Conservation (phyloP, 352 stramenopile genomes). For the Aphanomyces astaci region DNA sequence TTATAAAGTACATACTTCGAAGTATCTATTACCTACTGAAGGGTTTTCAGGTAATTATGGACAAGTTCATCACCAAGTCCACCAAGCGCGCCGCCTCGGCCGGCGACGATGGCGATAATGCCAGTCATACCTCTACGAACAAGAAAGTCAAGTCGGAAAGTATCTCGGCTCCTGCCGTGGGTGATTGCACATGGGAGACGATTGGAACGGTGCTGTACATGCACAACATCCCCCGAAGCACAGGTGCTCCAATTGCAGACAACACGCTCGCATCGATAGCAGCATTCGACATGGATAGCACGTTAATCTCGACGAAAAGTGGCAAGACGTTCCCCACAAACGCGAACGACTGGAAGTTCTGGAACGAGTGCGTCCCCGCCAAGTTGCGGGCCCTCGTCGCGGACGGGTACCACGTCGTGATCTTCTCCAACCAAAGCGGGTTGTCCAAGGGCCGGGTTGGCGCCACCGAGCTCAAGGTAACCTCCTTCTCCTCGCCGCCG, state of each 20-base stretch:
- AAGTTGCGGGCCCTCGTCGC: constrained; percentile 41
- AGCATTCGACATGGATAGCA: constrained; percentile 82
- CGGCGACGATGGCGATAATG: background rate
- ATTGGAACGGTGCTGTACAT: background rate
- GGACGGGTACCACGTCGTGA: constrained; percentile 47
- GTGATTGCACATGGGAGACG: background rate
- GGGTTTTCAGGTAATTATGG: background rate
- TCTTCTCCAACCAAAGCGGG: constrained; percentile 83
- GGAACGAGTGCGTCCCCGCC: constrained; percentile 47
- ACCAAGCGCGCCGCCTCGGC: background rate
- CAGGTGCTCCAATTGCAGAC: background rate
- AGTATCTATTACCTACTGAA: background rate
- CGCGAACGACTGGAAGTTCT: constrained; percentile 66
- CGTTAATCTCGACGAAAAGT: constrained; percentile 77
- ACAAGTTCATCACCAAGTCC: constrained; percentile 2
- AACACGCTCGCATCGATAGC: constrained; percentile 62
- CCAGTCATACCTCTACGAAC: background rate
- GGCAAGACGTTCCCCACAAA: constrained; percentile 68
- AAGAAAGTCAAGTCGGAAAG: background rate
- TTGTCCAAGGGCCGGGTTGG: constrained; percentile 67
- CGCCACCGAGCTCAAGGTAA: constrained; percentile 49
- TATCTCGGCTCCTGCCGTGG: background rate
- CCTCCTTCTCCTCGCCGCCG: too few species aligned
- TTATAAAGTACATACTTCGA: background rate
- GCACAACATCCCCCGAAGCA: background rate